Conservation (phyloP, 768 basidiomycete species). For the Podaxis rugospora region DNA sequence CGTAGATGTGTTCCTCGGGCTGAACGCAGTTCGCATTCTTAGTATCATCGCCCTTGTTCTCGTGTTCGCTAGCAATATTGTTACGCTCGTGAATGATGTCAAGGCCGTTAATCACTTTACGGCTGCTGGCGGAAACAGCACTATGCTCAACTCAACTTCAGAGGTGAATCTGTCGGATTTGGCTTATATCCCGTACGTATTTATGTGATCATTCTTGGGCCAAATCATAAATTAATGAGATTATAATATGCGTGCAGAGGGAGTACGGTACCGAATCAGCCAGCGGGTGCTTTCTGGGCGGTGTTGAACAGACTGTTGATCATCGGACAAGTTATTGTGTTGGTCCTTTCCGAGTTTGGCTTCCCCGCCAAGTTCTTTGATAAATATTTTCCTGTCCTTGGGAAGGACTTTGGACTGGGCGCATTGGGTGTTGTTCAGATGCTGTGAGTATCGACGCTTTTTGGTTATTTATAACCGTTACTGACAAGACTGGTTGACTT, state of each 20-base stretch:
- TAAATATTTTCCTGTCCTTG: constrained; percentile 83
- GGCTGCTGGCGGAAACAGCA: constrained; percentile 30
- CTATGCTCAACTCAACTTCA: constrained; percentile 13
- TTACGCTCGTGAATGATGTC: constrained; percentile 69
- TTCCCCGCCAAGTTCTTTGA: constrained; percentile 79
- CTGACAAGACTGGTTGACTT: neutral
- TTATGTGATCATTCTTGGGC: neutral
- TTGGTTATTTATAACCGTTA: neutral
- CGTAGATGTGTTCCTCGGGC: constrained; percentile 63
- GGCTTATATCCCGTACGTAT: constrained; percentile 73
- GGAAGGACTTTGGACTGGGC: constrained; percentile 79
- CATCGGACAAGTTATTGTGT: constrained; percentile 76
- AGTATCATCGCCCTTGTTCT: constrained; percentile 78
- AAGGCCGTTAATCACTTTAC: constrained; percentile 69
- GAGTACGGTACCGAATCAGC: constrained; percentile 87
- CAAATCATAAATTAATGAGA: neutral
- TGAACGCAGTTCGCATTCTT: constrained; percentile 74
- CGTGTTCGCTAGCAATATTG: constrained; percentile 76
- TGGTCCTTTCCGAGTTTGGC: constrained; percentile 79
- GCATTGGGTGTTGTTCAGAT: constrained; percentile 85
- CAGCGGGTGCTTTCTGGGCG: constrained; percentile 90
- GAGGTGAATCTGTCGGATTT: constrained; percentile 37
- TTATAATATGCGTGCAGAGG: constrained; percentile 32
- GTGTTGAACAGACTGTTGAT: constrained; percentile 85
- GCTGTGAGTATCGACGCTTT: constrained; percentile 42